Base-by-base conservation (phyloP, 1,284 basidiomycete genomes). In the Boletellus deceptivus region DNA sequence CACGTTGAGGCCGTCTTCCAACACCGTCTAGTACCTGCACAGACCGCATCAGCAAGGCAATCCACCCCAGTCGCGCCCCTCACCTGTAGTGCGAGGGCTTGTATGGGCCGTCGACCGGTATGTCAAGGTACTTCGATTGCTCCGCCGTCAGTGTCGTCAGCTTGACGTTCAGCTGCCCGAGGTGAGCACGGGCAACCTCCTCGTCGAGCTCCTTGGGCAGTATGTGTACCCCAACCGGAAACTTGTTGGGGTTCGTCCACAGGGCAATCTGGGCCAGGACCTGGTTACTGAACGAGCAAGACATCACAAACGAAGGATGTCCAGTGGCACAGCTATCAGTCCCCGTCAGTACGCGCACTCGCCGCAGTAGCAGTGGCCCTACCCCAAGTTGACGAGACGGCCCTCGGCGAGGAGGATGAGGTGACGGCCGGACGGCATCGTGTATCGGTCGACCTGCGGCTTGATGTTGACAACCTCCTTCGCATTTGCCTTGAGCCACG, bases 221-320 rank as follows among this genome's bases (percentile, higher is more conserved):
- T 78, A 96, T 93, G 80, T 96, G 93, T 51, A 96, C 93, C 59
- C 93, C 93, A 62, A 97, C 82, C 52, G 89, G 87, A 86, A 98
- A 98, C 70, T 86, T 82, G 69, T 84, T 81, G 37, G 88, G 87
- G 64, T 89, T 91, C 52, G 90, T 94, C 95, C 94, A 99, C 70
- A 99, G 87, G 25, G 93, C 96, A 65, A 99, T 98, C 79, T 99
- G 96, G 45, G 96, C 96, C 60, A 99, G 82, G 55, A 94, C 92
- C 78, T 99, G 96, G 84, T 99, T 99, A 72, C 93, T 79, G 82
- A 99, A 99, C 50, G 97, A 99, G 80, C 94, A 98, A 35, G 95
- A 98, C 97, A 99, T 99, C 78, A 99, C 96, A 74, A 93, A 93
- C 47, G 93, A 95, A 40, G 93, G 93, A 75, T 96, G 93, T 51